Percentiles rank a stretch among this genome's conserved stretches.
phyloP scores from a whole-genome alignment of 768 basidiomycete species.

The Rhizopogon rudus region DNA sequence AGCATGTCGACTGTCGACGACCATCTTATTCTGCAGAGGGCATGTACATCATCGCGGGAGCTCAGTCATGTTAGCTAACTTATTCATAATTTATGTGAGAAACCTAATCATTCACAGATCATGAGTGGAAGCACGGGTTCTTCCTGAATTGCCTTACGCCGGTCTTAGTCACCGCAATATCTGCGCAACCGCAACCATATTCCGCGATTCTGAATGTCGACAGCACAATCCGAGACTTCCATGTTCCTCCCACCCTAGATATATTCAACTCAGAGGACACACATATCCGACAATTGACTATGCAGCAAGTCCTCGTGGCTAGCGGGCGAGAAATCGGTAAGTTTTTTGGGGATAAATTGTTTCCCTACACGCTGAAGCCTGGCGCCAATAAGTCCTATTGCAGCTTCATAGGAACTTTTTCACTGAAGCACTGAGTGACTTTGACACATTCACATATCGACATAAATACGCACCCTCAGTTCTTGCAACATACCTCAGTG shows the following conservation, averaged over 20 bases:
- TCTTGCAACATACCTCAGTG: conserved; percentile 60
- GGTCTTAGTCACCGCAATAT: conserved; percentile 53
- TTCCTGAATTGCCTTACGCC: conserved; percentile 59
- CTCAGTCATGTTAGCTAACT: conserved; percentile 23
- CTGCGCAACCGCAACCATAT: conserved; percentile 50
- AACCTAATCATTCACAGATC: conserved; percentile 38
- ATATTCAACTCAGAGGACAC: conserved; percentile 33
- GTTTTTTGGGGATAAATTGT: conserved; percentile 14
- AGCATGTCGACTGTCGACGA: conserved; percentile 58
- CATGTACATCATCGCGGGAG: conserved; percentile 24
- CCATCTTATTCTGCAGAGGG: conserved; percentile 28
- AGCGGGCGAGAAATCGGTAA: conserved; percentile 62
- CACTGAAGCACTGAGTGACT: conserved; percentile 54
- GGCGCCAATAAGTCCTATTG: conserved; percentile 44
- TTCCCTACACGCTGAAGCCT: neutral
- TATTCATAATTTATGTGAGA: conserved; percentile 3
- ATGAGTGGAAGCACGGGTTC: conserved; percentile 68
- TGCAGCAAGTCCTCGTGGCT: conserved; percentile 59
- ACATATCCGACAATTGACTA: conserved; percentile 48
- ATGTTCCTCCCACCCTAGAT: conserved; percentile 45
- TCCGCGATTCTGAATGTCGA: conserved; percentile 49
- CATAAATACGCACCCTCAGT: conserved; percentile 68
- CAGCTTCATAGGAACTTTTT: conserved; percentile 68
- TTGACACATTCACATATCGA: conserved; percentile 49
- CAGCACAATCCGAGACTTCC: conserved; percentile 48